Conservation (phyloP, 1,284 basidiomycete species). For the Ustilago sp. region DNA sequence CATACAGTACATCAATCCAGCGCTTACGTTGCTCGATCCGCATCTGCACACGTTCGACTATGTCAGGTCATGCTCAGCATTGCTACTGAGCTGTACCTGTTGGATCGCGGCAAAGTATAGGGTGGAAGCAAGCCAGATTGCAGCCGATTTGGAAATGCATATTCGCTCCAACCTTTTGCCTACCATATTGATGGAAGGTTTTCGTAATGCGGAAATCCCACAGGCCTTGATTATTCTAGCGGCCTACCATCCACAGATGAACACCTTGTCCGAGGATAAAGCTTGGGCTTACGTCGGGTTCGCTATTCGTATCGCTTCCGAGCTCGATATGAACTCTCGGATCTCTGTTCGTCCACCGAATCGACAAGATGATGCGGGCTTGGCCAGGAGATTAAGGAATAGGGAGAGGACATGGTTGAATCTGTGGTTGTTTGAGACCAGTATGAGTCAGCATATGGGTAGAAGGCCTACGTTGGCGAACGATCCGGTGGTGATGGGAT, state of each 20-base stretch:
- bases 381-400: conserved; percentile 39
- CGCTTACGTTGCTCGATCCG: conserved; percentile 55
- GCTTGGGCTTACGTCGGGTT: conserved; percentile 54
- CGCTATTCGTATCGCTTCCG: conserved; percentile 52
- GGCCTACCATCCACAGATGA: conserved; percentile 52
- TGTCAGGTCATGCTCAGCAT: conserved; percentile 42
- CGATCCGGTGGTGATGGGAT: conserved; percentile 54
- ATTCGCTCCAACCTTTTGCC: conserved; percentile 39
- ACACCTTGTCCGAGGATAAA: conserved; percentile 45
- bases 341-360: conserved; percentile 25
- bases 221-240: conserved; percentile 48
- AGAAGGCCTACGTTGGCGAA: conserved; percentile 47
- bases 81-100: conserved; percentile 47
- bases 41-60: conserved; percentile 54
- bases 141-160: conserved; percentile 41
- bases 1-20: conserved; percentile 51
- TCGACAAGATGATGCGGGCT: conserved; percentile 29
- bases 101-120: conserved; percentile 52
- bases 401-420: conserved; percentile 55
- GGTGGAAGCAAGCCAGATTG: conserved; percentile 38
- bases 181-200: conserved; percentile 50
- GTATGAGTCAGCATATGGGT: conserved; percentile 57
- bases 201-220: conserved; percentile 47
- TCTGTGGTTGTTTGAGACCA: conserved; percentile 54
- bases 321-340: conserved; percentile 54